Percentiles rank a stretch among this genome's conserved stretches.
These are phyloP conservation scores for Fusarium burgessii DNA, from an alignment of 2,329 filamentous ascomycete genomes.

Conservation along the genomic window DNA sequence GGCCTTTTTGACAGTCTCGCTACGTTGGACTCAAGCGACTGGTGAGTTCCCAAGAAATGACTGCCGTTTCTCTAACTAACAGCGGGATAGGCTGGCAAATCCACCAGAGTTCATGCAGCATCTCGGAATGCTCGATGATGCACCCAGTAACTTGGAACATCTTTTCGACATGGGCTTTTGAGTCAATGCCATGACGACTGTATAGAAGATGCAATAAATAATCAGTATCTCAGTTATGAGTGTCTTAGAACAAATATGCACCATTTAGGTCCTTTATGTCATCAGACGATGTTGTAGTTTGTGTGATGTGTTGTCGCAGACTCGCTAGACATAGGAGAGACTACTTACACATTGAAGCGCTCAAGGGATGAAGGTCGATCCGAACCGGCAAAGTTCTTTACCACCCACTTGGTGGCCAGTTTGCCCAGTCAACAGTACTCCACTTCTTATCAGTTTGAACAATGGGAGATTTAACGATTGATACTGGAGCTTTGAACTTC, in stretches of 20 bases:
- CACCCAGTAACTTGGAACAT: neutral
- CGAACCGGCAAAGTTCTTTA: conserved; percentile 13
- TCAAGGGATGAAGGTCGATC: neutral
- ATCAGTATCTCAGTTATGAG: too few species aligned
- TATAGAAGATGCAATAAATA: too few species aligned
- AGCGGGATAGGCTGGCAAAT: conserved; percentile 1
- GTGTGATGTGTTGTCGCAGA: too few species aligned
- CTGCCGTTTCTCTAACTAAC: rapidly evolving
- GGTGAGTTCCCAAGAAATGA: neutral
- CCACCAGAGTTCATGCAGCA: conserved; percentile 25
- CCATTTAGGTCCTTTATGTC: too few species aligned
- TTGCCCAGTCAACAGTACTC: rapidly evolving
- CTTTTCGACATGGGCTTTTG: conserved; percentile 13
- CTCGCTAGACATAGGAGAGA: too few species aligned
- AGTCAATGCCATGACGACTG: too few species aligned
- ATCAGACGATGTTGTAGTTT: too few species aligned
- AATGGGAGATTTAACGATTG: too few species aligned
- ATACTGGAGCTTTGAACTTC: neutral
- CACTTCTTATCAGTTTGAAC: neutral
- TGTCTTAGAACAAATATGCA: too few species aligned
- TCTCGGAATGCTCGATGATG: conserved; percentile 10
- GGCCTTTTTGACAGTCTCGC: conserved; percentile 19
- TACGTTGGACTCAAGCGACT: conserved; percentile 1
- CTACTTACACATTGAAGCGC: too few species aligned
- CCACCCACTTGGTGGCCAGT: neutral